Percentiles rank a stretch among this genome's conserved stretches.
Conservation (phyloP, 2,329 filamentous ascomycete species). For the Penicillium sumatraense region DNA sequence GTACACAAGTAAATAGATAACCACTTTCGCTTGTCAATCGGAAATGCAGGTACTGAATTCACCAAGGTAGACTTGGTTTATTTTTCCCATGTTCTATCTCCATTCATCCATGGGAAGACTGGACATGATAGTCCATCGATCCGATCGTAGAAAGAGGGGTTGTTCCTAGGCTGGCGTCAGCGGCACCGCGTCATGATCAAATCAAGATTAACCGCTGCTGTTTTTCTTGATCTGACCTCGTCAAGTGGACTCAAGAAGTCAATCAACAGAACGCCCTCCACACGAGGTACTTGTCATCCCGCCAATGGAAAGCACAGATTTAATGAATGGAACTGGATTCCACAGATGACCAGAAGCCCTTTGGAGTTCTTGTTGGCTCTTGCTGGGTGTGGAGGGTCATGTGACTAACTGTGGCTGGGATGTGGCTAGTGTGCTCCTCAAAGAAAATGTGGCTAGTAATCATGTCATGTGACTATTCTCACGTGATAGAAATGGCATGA, state of each 20-base stretch:
- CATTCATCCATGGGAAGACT: neutral
- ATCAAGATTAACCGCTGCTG: slow-evolving; percentile 4
- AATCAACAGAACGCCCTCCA: neutral
- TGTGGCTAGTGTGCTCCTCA: neutral
- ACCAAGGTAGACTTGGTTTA: too few species aligned
- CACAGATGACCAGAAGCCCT: too few species aligned
- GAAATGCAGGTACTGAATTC: too few species aligned
- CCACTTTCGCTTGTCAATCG: too few species aligned
- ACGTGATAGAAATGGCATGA: neutral
- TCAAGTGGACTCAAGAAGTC: neutral
- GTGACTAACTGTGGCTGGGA: neutral
- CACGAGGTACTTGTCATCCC: neutral
- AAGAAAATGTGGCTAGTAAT: neutral
- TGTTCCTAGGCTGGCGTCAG: slow-evolving; percentile 15
- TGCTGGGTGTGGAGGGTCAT: too few species aligned
- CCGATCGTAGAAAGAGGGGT: neutral
- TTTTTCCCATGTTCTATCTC: too few species aligned
- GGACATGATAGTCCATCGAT: neutral
- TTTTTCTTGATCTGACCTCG: slow-evolving; percentile 1
- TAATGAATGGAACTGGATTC: neutral
- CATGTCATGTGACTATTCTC: neutral
- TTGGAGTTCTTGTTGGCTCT: too few species aligned
- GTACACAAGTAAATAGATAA: neutral
- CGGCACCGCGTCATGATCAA: slow-evolving; percentile 11
- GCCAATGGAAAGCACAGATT: neutral